Base-by-base conservation (phyloP, 2,329 filamentous ascomycete species). In the Fulvia fulva region DNA sequence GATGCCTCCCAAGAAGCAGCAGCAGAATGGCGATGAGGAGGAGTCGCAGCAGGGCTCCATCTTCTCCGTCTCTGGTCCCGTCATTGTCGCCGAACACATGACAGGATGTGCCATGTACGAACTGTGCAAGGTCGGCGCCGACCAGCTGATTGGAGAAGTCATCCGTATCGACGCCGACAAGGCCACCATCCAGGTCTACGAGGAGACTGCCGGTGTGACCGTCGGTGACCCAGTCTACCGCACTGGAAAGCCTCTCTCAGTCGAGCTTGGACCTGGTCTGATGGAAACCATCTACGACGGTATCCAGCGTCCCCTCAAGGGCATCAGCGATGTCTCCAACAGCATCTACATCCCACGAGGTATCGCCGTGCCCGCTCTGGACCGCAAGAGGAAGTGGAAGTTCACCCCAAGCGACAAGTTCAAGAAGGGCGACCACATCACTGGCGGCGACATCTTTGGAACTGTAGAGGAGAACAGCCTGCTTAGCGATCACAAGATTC, bases 91-190 rank as follows among this genome's bases (percentile, higher is more conserved):
- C 74, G 93, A 97, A 81, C 87, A 97, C 78, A 96, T 99, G 92
- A 91, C 93, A 73, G 94, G 94, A 76, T 94, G 94, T 83, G 92
- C 94, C 77, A 99, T 99, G 94, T 97, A 97, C 86, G 94, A 99
- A 81, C 83, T 99, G 81, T 92, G 95, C 75, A 89, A 84, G 80
- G 93, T 99, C 69, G 92, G 94, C 69, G 86, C 96, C 74, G 91
- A 96, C 73, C 85, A 88, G 73, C 86, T 99, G 60, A 89, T 96
- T 63, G 94, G 94, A 74, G 94, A 99, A 79, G 94, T 99, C 77
- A 99, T 99, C 82, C 89, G 94, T 75, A 95, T 99, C 79, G 94
- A 90, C 71, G 88, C 81, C 75, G 94, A 99, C 77, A 95, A 93
- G 79, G 92, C 91, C 68, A 96, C 92, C 51, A 95, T 99, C 68